A percentile compares a stretch with the other conserved stretches of the same genome.
These are phyloP conservation scores for Lactarius indigo DNA, from an alignment of 768 basidiomycete genomes.

Conservation along the genomic window DNA sequence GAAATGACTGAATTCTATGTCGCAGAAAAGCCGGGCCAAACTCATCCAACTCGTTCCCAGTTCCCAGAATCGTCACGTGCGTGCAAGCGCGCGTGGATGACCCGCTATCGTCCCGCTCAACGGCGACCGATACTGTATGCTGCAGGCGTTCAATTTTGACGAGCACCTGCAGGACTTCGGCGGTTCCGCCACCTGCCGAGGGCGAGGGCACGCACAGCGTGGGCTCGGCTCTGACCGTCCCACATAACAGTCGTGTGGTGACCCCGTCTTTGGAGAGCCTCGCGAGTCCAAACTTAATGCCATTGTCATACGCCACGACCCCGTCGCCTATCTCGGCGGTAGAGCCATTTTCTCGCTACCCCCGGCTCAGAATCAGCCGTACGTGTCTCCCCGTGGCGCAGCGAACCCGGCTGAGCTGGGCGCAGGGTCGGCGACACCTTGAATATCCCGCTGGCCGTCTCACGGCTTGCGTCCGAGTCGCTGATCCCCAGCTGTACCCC, in stretches of 20 bases:
- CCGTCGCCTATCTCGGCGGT: constrained; percentile 3
- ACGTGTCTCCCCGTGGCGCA: constrained; percentile 15
- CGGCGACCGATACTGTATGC: background rate
- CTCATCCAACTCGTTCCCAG: too few species aligned
- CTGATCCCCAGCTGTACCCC: constrained; percentile 3
- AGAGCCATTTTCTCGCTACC: background rate
- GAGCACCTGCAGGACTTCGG: constrained; percentile 15
- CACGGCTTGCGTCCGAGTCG: background rate
- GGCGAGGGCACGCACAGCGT: background rate
- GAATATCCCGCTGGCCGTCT: constrained; percentile 10
- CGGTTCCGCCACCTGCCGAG: background rate
- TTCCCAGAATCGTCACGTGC: too few species aligned
- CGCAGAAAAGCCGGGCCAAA: too few species aligned
- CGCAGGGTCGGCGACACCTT: constrained; percentile 22
- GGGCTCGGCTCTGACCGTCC: background rate
- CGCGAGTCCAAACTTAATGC: background rate
- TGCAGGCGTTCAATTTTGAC: constrained; percentile 12
- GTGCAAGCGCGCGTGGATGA: too few species aligned
- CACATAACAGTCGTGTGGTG: background rate
- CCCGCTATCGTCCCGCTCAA: background rate
- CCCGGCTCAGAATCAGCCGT: background rate
- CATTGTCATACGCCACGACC: background rate
- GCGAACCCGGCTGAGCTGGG: constrained; percentile 3
- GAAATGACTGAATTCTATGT: too few species aligned
- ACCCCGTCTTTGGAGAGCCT: background rate